phyloP scores from a whole-genome alignment of 1,139 yeast species.

The Yamadazyma songkhlaensis region DNA sequence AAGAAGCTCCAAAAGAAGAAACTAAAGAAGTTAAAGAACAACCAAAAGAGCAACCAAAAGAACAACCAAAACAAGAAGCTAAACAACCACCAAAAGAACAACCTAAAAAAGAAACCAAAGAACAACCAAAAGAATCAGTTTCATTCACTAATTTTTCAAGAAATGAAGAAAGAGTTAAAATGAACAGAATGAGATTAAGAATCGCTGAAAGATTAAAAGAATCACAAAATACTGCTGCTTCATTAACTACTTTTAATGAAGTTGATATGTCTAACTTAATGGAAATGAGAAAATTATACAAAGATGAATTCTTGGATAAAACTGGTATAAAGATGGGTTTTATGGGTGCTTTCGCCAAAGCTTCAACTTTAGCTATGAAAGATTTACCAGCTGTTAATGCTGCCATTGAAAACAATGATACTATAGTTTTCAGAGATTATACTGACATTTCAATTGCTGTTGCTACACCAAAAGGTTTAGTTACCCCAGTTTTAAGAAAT shows the following conservation, averaged over 20 bases:
- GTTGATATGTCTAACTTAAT: constrained; percentile 92
- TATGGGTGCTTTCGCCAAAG: constrained; percentile 98
- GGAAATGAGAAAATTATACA: constrained; percentile 94
- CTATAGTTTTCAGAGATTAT: constrained; percentile 94
- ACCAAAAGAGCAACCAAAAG: constrained; percentile 20
- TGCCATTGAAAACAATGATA: constrained; percentile 88
- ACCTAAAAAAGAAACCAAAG: constrained; percentile 28
- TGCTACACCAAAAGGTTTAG: constrained; percentile 99
- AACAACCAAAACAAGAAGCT: constrained; percentile 37
- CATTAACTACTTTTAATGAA: constrained; percentile 96
- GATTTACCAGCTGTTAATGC: constrained; percentile 96
- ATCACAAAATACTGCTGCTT: constrained; percentile 98
- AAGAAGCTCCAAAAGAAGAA: constrained; percentile 25
- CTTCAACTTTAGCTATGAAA: constrained; percentile 89
- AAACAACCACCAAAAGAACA: constrained; percentile 20
- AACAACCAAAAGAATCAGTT: constrained; percentile 24
- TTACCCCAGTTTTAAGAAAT: constrained; percentile 96
- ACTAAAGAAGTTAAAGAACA: constrained; percentile 44
- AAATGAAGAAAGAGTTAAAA: constrained; percentile 88
- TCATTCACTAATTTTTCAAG: constrained; percentile 70
- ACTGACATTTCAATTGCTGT: constrained; percentile 96
- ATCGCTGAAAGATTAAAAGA: constrained; percentile 99
- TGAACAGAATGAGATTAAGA: constrained; percentile 99
- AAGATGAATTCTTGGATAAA: constrained; percentile 93
- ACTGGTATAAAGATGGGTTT: constrained; percentile 95